These are phyloP conservation scores for Pyrus pyrifolia DNA, from an alignment of 306 rosid genomes.

Conservation along the genomic window DNA sequence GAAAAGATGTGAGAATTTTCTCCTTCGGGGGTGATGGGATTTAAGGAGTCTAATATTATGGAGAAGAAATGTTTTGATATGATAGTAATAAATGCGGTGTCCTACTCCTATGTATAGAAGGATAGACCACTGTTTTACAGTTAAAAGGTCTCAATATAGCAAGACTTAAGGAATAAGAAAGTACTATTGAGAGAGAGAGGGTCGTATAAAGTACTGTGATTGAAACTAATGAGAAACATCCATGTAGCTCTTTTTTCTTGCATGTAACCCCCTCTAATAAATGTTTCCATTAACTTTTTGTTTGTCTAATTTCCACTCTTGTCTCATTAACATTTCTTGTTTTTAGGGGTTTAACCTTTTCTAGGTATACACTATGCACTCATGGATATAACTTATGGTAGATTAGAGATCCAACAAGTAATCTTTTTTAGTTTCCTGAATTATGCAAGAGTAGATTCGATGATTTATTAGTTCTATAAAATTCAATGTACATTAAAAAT, in stretches of 20 bases:
- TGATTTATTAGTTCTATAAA: too few species aligned
- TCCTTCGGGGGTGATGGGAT: conserved; percentile 8
- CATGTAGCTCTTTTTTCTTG: conserved; percentile 20
- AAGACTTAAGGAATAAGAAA: conserved; percentile 35
- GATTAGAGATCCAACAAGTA: conserved; percentile 26
- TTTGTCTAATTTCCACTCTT: conserved; percentile 29
- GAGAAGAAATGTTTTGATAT: neutral
- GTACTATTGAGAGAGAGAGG: conserved; percentile 9
- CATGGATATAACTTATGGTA: conserved; percentile 20
- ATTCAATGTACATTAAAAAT: too few species aligned
- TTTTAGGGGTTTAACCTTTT: conserved; percentile 20
- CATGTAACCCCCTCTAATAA: conserved; percentile 25
- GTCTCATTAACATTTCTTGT: conserved; percentile 33
- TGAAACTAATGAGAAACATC: conserved; percentile 37
- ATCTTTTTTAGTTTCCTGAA: too few species aligned
- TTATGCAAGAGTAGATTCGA: too few species aligned
- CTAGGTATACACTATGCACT: conserved; percentile 10
- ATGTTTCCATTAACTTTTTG: neutral
- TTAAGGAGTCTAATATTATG: neutral
- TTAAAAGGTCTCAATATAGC: conserved; percentile 69
- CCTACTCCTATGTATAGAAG: conserved; percentile 41
- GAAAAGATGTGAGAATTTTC: neutral
- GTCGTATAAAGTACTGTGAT: conserved; percentile 29
- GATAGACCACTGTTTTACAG: conserved; percentile 47
- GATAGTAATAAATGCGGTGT: conserved; percentile 25